Conservation (phyloP, 164 flowering plant species). For the Taxillus chinensis region DNA sequence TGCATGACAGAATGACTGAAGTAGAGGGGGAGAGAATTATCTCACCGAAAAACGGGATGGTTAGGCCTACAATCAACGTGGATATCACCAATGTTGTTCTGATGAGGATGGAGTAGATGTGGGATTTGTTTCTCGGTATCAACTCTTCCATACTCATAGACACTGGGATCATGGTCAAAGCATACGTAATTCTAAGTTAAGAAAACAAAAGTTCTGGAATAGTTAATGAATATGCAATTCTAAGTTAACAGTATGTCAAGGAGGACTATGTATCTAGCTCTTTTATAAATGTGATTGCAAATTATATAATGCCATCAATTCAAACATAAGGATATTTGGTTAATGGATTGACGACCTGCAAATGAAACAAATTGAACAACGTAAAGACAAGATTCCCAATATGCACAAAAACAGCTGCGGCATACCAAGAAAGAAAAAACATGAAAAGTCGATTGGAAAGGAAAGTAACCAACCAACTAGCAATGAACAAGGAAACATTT, state of each 20-base stretch:
- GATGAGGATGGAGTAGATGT: conserved; percentile 1
- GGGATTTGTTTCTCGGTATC: not conserved
- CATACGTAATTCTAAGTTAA: conserved; percentile 2
- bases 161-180: conserved; percentile 4
- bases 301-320: not conserved
- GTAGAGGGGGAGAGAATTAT: not conserved
- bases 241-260: no score
- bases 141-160: conserved; percentile 4
- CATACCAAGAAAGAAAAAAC: not conserved
- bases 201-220: not conserved
- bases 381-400: not conserved
- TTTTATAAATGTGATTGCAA: not conserved
- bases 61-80: conserved; percentile 3
- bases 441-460: not conserved
- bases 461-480: not conserved
- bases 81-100: conserved; percentile 4
- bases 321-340: conserved; percentile 85
- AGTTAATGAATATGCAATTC: no score
- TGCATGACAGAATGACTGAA: no score
- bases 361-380: conserved; percentile 3
- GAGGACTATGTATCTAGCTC: no score
- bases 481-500: not conserved
- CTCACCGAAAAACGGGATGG: conserved; percentile 5
- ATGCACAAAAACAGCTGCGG: not conserved
- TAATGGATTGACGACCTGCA: conserved; percentile 96